Evolutionary conservation across 352 stramenopile species (phyloP).

Genomic region (Phytophthora syringae): DNA sequence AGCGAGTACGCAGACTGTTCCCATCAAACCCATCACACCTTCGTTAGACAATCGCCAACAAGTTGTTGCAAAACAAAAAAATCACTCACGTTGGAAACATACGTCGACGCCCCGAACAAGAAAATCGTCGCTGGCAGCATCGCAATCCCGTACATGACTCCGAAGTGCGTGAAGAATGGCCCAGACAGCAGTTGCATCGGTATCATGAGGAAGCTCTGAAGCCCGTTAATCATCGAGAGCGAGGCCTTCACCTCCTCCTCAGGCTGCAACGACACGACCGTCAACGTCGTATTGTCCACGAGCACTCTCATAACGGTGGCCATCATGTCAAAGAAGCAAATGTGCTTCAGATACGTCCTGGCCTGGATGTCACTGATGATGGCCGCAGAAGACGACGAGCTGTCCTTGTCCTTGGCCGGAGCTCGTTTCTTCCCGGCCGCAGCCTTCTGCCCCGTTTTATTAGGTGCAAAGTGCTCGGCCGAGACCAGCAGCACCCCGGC

Average conservation of each 20-base stretch:
- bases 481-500: conserved; percentile 63
- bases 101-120: conserved; percentile 72
- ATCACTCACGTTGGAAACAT: conserved; percentile 52
- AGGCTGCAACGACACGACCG: conserved; percentile 69
- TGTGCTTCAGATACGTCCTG: conserved; percentile 84
- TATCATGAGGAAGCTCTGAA: conserved; percentile 90
- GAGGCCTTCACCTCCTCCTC: conserved; percentile 78
- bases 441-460: conserved; percentile 8
- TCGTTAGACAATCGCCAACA: neutral
- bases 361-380: conserved; percentile 72
- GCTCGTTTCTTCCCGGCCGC: conserved; percentile 11
- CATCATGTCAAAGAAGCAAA: conserved; percentile 89
- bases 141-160: conserved; percentile 86
- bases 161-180: conserved; percentile 85
- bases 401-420: neutral
- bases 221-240: conserved; percentile 78
- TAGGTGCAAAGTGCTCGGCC: conserved; percentile 48
- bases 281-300: conserved; percentile 84
- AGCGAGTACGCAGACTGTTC: conserved; percentile 57
- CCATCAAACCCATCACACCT: conserved; percentile 2
- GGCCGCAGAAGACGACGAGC: conserved; percentile 35
- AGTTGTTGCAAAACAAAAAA: neutral
- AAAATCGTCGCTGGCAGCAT: conserved; percentile 75
- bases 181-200: conserved; percentile 81
- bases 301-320: conserved; percentile 82